phyloP scores from a whole-genome alignment of 2,329 filamentous ascomycete genomes.

The Drechslerella coelobrocha region DNA sequence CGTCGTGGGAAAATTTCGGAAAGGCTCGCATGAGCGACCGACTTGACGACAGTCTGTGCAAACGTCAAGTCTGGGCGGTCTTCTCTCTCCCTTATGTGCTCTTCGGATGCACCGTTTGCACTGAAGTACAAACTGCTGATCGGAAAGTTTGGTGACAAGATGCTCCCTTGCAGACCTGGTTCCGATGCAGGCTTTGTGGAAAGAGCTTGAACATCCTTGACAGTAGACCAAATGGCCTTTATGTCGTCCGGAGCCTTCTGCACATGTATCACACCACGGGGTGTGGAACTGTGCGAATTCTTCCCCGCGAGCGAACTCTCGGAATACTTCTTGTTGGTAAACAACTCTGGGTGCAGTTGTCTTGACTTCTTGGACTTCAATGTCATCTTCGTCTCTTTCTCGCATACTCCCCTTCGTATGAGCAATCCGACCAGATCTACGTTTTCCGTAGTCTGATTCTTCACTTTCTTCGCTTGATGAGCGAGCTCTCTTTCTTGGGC shows the following conservation, averaged over 20 bases:
- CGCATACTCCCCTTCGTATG: constrained; percentile 59
- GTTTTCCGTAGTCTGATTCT: constrained; percentile 9
- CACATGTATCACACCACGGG: constrained; percentile 75
- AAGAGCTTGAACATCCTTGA: constrained; percentile 85
- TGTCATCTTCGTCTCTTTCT: constrained; percentile 63
- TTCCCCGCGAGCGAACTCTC: constrained; percentile 65
- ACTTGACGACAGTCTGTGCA: constrained; percentile 73
- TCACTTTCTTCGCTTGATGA: constrained; percentile 17
- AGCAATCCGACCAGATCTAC: constrained; percentile 57
- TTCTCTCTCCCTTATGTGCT: constrained; percentile 71
- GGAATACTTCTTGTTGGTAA: constrained; percentile 53
- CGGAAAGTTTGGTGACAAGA: constrained; percentile 80
- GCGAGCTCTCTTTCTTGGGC: constrained; percentile 22
- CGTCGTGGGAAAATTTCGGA: constrained; percentile 76
- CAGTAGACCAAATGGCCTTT: constrained; percentile 81
- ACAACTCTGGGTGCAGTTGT: constrained; percentile 56
- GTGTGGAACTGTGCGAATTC: constrained; percentile 75
- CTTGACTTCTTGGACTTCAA: constrained; percentile 53
- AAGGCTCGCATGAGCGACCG: constrained; percentile 76
- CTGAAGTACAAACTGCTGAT: constrained; percentile 82
- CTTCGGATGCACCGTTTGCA: constrained; percentile 82
- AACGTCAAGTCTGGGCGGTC: constrained; percentile 71
- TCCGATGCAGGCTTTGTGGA: constrained; percentile 84
- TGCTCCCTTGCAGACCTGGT: constrained; percentile 78
- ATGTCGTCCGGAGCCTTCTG: constrained; percentile 63